These are phyloP conservation scores for Lophiotrema nucula DNA, from an alignment of 495 filamentous ascomycete genomes.

Conservation along the genomic window DNA sequence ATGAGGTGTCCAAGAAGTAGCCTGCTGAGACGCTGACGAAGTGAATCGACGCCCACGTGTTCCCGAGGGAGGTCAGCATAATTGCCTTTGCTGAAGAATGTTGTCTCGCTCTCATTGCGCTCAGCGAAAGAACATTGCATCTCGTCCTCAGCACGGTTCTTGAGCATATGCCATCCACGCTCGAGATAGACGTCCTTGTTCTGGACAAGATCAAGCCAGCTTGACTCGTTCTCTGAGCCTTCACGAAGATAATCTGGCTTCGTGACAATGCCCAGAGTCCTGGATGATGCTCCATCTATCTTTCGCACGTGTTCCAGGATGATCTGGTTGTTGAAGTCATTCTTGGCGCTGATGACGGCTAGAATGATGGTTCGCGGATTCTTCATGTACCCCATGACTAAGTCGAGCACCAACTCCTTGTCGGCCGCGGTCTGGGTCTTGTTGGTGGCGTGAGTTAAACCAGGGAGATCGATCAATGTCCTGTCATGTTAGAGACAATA, in stretches of 20 bases:
- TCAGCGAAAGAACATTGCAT: conserved; percentile 42
- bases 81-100: conserved; percentile 42
- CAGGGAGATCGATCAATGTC: conserved; percentile 66
- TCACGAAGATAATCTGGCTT: conserved; percentile 53
- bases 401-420: conserved; percentile 48
- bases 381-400: conserved; percentile 60
- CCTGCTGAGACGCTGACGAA: conserved; percentile 36
- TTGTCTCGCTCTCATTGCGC: conserved; percentile 44
- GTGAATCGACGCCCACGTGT: conserved; percentile 33
- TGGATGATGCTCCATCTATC: conserved; percentile 47
- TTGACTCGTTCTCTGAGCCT: conserved; percentile 50
- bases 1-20: conserved; percentile 37
- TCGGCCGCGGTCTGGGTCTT: conserved; percentile 45
- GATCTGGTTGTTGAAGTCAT: conserved; percentile 51
- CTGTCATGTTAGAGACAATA: conserved; percentile 1
- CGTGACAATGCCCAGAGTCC: conserved; percentile 61
- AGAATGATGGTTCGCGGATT: conserved; percentile 57
- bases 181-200: conserved; percentile 63
- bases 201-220: conserved; percentile 54
- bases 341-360: conserved; percentile 55
- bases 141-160: conserved; percentile 49
- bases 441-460: conserved; percentile 52
- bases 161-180: conserved; percentile 69
- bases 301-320: conserved; percentile 46
- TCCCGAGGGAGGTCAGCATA: conserved; percentile 33